Percentiles rank a stretch among this genome's conserved stretches.
phyloP scores from a whole-genome alignment of 495 filamentous ascomycete genomes.

The Cairneyella variabilis region DNA sequence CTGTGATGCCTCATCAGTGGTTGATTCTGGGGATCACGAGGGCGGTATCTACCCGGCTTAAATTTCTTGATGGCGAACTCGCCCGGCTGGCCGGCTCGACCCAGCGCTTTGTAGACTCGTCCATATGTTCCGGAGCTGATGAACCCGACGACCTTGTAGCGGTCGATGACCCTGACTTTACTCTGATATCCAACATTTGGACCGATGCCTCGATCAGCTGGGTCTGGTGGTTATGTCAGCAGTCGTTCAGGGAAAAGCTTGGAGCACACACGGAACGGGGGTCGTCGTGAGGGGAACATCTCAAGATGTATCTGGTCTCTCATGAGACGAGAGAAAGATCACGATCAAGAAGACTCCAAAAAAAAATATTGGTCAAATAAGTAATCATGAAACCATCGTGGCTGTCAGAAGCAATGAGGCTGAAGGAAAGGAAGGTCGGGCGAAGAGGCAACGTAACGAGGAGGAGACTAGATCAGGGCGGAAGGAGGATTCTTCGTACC shows the following conservation, averaged over 20 bases:
- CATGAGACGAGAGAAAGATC: too few species aligned
- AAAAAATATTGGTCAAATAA: conserved; percentile 6
- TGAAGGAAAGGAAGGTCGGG: conserved; percentile 13
- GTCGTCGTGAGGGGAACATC: conserved; percentile 27
- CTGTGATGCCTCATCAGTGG: too few species aligned
- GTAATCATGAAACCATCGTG: conserved; percentile 20
- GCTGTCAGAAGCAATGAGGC: conserved; percentile 14
- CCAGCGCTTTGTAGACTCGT: conserved; percentile 90
- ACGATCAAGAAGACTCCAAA: too few species aligned
- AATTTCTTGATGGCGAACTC: conserved; percentile 99
- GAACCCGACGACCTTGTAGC: conserved; percentile 95
- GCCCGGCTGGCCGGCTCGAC: conserved; percentile 63
- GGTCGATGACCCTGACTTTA: conserved; percentile 84
- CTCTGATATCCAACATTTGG: conserved; percentile 60
- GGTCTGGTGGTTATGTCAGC: conserved; percentile 32
- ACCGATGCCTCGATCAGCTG: conserved; percentile 40
- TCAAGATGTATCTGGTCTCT: conserved; percentile 5
- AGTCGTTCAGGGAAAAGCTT: conserved; percentile 32
- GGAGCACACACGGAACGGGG: conserved; percentile 25
- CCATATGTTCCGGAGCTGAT: conserved; percentile 99
- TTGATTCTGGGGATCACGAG: too few species aligned
- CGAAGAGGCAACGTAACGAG: conserved; percentile 4
- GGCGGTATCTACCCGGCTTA: conserved; percentile 62
- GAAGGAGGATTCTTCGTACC: conserved; percentile 42
- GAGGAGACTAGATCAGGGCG: not conserved